A percentile compares a stretch with the other conserved stretches of the same genome.
These are phyloP conservation scores for Tardiomyces depauwii DNA, from an alignment of 1,139 yeast species.

Conservation along the genomic window DNA sequence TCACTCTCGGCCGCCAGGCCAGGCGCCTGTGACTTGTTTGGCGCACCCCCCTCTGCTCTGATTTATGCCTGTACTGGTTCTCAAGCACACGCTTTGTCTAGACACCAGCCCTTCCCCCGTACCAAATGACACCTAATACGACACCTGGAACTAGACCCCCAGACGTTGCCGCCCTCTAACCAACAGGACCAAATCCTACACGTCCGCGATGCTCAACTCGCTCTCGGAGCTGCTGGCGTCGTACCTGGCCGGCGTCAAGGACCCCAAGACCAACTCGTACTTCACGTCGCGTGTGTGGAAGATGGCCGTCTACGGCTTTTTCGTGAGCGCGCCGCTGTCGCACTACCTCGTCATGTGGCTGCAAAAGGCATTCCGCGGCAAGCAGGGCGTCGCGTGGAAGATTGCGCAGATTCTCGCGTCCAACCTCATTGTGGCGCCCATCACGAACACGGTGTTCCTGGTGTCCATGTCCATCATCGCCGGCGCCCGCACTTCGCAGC, in stretches of 20 bases:
- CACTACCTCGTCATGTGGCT: conserved; percentile 35
- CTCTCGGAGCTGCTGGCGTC: conserved; percentile 28
- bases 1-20: too few species aligned
- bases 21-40: too few species aligned
- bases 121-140: too few species aligned
- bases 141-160: too few species aligned
- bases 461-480: conserved; percentile 33
- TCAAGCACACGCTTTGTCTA: too few species aligned
- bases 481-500: conserved; percentile 24
- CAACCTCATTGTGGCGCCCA: conserved; percentile 53
- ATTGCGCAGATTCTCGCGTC: conserved; percentile 50
- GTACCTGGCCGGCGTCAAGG: conserved; percentile 26
- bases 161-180: too few species aligned
- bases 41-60: too few species aligned
- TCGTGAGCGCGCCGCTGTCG: conserved; percentile 62
- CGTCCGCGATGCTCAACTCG: conserved; percentile 28
- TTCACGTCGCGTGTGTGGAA: conserved; percentile 37
- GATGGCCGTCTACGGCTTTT: conserved; percentile 65
- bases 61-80: too few species aligned
- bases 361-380: conserved; percentile 26
- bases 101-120: too few species aligned
- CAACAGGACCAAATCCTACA: conserved; percentile 25
- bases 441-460: conserved; percentile 46
- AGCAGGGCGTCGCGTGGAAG: conserved; percentile 27
- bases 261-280: conserved; percentile 24